Evolutionary conservation across 257 asterid genomes (phyloP).

Genomic region (Thymus quinquecostatus): DNA sequence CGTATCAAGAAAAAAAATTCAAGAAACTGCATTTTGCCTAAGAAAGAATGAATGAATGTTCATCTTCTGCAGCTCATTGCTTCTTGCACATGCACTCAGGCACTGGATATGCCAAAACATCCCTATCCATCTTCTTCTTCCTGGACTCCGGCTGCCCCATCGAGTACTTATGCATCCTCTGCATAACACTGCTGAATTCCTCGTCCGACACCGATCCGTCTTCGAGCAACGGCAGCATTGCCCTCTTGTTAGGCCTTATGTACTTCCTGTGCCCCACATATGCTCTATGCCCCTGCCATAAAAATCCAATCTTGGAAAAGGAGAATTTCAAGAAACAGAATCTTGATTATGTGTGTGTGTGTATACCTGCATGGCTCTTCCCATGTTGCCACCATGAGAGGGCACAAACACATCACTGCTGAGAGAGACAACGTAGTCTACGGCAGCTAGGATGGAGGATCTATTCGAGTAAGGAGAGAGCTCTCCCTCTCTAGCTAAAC

Average conservation of each 20-base stretch:
- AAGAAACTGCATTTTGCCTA: not conserved
- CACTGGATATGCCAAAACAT: conserved; percentile 69
- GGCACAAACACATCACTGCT: conserved; percentile 63
- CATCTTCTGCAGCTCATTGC: not conserved
- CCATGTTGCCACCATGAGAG: conserved; percentile 81
- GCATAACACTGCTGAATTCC: conserved; percentile 39
- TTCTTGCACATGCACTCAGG: conserved; percentile 73
- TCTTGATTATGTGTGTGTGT: not conserved
- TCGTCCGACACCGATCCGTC: conserved; percentile 43
- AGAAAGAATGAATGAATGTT: not conserved
- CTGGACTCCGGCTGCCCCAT: conserved; percentile 56
- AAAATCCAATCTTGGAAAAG: not conserved
- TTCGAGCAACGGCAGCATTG: conserved; percentile 58
- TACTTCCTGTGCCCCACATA: conserved; percentile 63
- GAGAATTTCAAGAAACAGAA: too few species aligned
- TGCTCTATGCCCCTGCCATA: conserved; percentile 67
- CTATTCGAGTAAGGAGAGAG: conserved; percentile 55
- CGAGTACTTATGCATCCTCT: conserved; percentile 55
- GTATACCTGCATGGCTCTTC: conserved; percentile 46
- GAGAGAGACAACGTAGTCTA: conserved; percentile 62
- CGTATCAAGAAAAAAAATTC: not conserved
- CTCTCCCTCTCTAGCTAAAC: conserved; percentile 53
- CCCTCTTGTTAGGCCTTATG: conserved; percentile 65
- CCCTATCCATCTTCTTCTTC: conserved; percentile 50
- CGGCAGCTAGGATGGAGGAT: conserved; percentile 60